Conservation (phyloP, 2,329 filamentous ascomycete species). For the Diaporthe eres region DNA sequence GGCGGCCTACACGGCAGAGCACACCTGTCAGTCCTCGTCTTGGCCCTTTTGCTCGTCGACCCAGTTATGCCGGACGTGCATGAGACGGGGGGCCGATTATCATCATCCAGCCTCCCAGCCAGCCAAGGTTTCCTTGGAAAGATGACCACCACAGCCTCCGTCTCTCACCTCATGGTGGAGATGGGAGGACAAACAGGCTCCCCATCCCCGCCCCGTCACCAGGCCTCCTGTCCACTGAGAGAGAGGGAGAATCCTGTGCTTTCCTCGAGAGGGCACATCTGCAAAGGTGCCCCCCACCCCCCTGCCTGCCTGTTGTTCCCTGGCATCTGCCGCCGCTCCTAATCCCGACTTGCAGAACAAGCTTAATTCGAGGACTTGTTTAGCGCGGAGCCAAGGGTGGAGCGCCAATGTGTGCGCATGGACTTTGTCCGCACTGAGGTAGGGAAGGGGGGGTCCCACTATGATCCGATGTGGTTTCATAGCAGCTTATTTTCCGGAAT, state of each 20-base stretch:
- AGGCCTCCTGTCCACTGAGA: neutral
- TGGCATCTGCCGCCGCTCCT: slow-evolving; percentile 21
- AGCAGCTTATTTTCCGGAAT: slow-evolving; percentile 23
- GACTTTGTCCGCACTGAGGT: slow-evolving; percentile 5
- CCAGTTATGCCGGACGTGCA: slow-evolving; percentile 11
- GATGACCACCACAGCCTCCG: slow-evolving; percentile 14
- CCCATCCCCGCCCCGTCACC: neutral
- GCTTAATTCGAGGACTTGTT: slow-evolving; percentile 41
- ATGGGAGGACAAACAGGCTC: neutral
- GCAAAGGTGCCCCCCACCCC: neutral
- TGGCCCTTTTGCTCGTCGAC: slow-evolving; percentile 2
- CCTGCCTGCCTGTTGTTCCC: neutral
- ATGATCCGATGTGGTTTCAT: slow-evolving; percentile 36
- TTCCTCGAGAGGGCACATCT: neutral
- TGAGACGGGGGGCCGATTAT: slow-evolving; percentile 10
- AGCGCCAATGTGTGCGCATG: slow-evolving; percentile 15
- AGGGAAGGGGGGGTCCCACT: slow-evolving; percentile 8
- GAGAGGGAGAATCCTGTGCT: neutral
- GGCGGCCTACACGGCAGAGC: neutral
- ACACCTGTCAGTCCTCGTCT: neutral
- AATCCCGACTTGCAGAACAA: slow-evolving; percentile 40
- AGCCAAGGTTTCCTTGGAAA: slow-evolving; percentile 12
- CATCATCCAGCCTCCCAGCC: neutral
- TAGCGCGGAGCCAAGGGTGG: slow-evolving; percentile 39
- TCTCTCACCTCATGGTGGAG: slow-evolving; percentile 8